Percentiles rank a stretch among this genome's conserved stretches.
Conservation (phyloP, 1,284 basidiomycete species). For the Puccinia horiana region DNA sequence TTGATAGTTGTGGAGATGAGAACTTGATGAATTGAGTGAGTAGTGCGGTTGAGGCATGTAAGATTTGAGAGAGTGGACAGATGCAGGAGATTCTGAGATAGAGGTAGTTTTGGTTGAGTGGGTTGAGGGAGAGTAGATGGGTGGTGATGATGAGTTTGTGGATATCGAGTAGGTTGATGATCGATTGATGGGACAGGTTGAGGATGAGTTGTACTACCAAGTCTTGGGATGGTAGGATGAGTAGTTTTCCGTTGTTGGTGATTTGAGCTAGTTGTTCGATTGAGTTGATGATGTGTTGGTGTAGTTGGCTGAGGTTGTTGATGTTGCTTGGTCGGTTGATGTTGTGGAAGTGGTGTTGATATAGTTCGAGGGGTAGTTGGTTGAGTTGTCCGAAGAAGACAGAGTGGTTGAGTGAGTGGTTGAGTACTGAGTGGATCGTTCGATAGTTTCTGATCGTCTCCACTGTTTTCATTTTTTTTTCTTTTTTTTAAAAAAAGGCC, state of each 20-base stretch:
- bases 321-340: neutral
- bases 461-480: neutral
- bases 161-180: neutral
- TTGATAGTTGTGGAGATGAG: conserved; percentile 42
- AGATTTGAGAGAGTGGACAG: neutral
- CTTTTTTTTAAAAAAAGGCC: neutral
- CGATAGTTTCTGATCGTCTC: neutral
- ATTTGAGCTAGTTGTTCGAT: too few relatives aligned
- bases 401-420: neutral
- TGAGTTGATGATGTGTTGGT: neutral
- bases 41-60: neutral
- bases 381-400: neutral
- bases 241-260: too few relatives aligned
- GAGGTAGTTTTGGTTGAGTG: neutral
- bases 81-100: neutral
- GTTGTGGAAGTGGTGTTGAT: conserved; percentile 3
- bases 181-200: too few relatives aligned
- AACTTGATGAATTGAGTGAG: conserved; percentile 46
- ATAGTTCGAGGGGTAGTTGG: neutral
- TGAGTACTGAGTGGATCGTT: neutral
- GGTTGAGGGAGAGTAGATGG: neutral
- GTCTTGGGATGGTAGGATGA: too few relatives aligned
- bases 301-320: neutral
- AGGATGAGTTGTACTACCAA: too few relatives aligned
- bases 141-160: neutral